Evolutionary conservation across 177 flowering plant species (phyloP).

Genomic region (Vitis hybrid): DNA sequence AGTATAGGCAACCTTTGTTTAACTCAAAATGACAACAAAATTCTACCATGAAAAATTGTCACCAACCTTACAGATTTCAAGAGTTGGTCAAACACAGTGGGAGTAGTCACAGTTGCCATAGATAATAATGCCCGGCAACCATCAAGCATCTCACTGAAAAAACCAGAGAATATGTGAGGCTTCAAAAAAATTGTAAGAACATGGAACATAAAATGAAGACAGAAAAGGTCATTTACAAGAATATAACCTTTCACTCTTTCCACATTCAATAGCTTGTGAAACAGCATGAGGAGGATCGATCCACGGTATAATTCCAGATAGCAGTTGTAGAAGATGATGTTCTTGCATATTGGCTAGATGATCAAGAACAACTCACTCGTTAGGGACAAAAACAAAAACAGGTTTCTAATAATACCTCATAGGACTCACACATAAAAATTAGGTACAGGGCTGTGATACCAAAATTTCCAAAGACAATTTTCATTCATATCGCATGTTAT

Average conservation of each 20-base stretch:
- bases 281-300: slow-evolving; percentile 79
- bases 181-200: neutral
- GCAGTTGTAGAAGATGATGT: slow-evolving; percentile 67
- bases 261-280: slow-evolving; percentile 58
- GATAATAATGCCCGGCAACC: slow-evolving; percentile 91
- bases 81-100: slow-evolving; percentile 72
- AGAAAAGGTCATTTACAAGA: slow-evolving; percentile 6
- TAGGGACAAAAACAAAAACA: neutral
- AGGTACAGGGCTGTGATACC: too few species aligned
- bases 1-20: neutral
- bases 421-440: too few species aligned
- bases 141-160: slow-evolving; percentile 89
- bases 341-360: slow-evolving; percentile 62
- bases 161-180: slow-evolving; percentile 12
- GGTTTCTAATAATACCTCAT: too few species aligned
- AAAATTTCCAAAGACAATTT: too few species aligned
- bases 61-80: slow-evolving; percentile 75
- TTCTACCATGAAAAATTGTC: neutral
- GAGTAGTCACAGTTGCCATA: slow-evolving; percentile 71
- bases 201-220: neutral
- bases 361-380: neutral
- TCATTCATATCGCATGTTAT: too few species aligned
- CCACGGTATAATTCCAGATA: slow-evolving; percentile 81
- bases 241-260: slow-evolving; percentile 87
- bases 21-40: neutral